Base-by-base conservation (phyloP, 345 rosid species). In the Acer negundo region DNA sequence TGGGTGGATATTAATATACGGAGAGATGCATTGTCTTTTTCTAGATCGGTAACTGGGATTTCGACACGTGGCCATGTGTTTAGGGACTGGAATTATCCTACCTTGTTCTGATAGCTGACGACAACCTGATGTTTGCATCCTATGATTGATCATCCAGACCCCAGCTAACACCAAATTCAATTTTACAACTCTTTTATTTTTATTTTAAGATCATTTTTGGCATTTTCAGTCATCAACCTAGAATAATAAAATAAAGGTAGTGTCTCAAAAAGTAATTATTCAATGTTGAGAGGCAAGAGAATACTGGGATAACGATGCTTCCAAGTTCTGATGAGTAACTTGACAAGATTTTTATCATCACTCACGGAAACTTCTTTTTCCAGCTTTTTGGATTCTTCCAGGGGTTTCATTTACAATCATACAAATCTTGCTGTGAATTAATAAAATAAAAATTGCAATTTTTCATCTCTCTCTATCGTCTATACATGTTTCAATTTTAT, bases 41-140 rank as follows among this genome's bases (percentile, higher is more conserved):
- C 62, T 4, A 7, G 22, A 23, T 56, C 51, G 28, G n/a, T 24
- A 4, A 61, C 74, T 69, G 56, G 62, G 79, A 69, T 49, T 7
- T 42, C 23, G 83, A 77, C 86, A 84, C 78, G 83, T 85, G 86
- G 72, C 73, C 6, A 0, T 0, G 2, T 19, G 16, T 35, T 40
- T 47, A 72, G 87, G 80, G 72, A 73, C 75, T 81, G 76, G 58
- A 53, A 66, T 51, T 74, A 49, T 81, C 64, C 68, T 24, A 62
- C 65, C 69, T 63, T 75, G 55, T 13, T 64, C 74, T 78, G 70
- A 9, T 61, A 53, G 79, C 44, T 80, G 85, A 85, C 85, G 85
- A 42, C 28, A 69, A 12, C 73, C 42, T 83, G 80, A 76, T 70
- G 84, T 69, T 80, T 49, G 62, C 82, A 53, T 75, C 76, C 78